Base-by-base conservation (phyloP, 352 stramenopile species). In the Phytophthora pistaciae region DNA sequence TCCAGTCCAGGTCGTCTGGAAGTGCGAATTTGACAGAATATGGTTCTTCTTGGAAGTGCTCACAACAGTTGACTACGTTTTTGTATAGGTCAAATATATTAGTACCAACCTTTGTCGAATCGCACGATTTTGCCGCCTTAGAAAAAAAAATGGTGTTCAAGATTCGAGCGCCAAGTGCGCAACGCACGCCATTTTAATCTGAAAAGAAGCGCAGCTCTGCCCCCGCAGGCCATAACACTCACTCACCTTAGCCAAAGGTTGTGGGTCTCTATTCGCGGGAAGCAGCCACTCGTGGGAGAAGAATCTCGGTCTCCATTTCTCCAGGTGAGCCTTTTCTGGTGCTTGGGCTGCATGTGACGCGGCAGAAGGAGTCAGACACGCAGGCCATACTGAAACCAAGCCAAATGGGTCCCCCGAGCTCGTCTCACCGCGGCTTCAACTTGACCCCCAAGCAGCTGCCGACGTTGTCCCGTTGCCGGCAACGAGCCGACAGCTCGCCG, bases 301-400 rank as follows among this genome's bases (percentile, higher is more conserved):
- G 18, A 46, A 14, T 46, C 38, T 56, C 5, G 14, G 1, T 16
- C 36, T 42, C 36, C 4, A 18, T 44, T 14, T 14, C 11, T 33
- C 29, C 29, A 33, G 29, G 29, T 33, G 29, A 33, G 29, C 11
- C 38, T 44, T 44, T n/a, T 60, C 52, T 64, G 60, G 52, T 74
- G 67, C 67, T 70, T 74, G 61, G 66, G 56, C 50, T 48, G 33
- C 68, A 75, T 71, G 68, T 71, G 68, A 75, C 62, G 62, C 21
- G 62, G 64, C 68, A 54, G 57, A 61, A 57, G 55, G 56, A 75
- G 56, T 59, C 68, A 53, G 59, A 60, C 38, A 46, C 25, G 48
- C 50, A 40, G 50, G 10, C 42, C 60, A 31, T 74, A 70, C 60
- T 58, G 64, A 75, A 36, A 27, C 5, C 56, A 63, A 75, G 55